These are phyloP conservation scores for Bryoglossum gracile DNA, from an alignment of 495 filamentous ascomycete genomes.

Conservation along the genomic window DNA sequence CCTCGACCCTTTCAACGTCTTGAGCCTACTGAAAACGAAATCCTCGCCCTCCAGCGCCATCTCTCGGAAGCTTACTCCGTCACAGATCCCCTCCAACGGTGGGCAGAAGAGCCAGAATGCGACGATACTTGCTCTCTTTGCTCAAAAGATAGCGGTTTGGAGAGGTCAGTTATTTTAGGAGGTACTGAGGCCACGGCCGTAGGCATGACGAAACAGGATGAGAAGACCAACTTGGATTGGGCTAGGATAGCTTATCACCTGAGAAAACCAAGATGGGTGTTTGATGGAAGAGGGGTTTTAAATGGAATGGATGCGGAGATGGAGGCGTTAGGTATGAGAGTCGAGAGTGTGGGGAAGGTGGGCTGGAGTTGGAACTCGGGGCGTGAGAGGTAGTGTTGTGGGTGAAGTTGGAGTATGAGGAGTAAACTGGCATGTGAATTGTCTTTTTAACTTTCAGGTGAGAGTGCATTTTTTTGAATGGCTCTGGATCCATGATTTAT, in stretches of 20 bases:
- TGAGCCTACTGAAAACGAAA: slow-evolving; percentile 20
- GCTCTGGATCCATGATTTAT: too few relatives aligned
- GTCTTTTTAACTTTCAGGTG: too few relatives aligned
- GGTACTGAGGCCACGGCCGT: not conserved
- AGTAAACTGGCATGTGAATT: too few relatives aligned
- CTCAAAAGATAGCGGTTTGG: not conserved
- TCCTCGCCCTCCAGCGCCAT: slow-evolving; percentile 12
- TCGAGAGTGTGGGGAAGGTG: slow-evolving; percentile 22
- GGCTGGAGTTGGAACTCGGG: slow-evolving; percentile 10
- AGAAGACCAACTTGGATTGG: slow-evolving; percentile 22
- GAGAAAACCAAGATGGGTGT: slow-evolving; percentile 24
- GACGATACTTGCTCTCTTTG: slow-evolving; percentile 4
- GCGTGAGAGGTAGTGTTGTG: too few relatives aligned
- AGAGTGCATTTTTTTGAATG: too few relatives aligned
- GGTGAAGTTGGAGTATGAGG: too few relatives aligned
- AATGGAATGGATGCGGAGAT: slow-evolving; percentile 8
- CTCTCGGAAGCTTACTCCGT: not conserved
- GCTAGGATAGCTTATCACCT: slow-evolving; percentile 18
- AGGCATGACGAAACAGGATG: not conserved
- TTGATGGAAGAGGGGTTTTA: slow-evolving; percentile 22
- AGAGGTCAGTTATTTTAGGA: slow-evolving; percentile 8
- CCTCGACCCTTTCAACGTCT: slow-evolving; percentile 19
- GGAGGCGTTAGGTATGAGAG: slow-evolving; percentile 14
- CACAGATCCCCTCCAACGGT: slow-evolving; percentile 11
- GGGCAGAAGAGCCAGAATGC: slow-evolving; percentile 14